These are phyloP conservation scores for Talinum fruticosum DNA, from an alignment of 148 eudicot species.

Conservation along the genomic window DNA sequence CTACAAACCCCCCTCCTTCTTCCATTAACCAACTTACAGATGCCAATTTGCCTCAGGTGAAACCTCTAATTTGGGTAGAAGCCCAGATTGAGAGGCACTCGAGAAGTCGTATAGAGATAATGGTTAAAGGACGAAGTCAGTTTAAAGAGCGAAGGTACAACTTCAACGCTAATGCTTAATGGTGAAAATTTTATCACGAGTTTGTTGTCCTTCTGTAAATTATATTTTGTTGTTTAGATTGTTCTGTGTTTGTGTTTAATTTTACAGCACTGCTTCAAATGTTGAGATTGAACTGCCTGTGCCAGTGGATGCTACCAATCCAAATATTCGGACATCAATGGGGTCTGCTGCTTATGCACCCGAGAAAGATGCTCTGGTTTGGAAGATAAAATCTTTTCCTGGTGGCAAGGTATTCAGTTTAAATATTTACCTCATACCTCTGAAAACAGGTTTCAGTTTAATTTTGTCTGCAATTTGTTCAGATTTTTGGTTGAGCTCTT, in stretches of 20 bases:
- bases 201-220: background rate
- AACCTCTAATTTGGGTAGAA: conserved; percentile 98
- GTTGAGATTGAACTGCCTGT: conserved; percentile 97
- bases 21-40: background rate
- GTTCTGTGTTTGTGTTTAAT: conserved; percentile 7
- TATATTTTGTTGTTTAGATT: background rate
- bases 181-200: conserved; percentile 1
- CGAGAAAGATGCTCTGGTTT: conserved; percentile 79
- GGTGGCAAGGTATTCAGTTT: conserved; percentile 73
- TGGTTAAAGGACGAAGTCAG: conserved; percentile 84
- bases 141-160: conserved; percentile 91
- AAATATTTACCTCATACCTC: background rate
- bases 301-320: conserved; percentile 84
- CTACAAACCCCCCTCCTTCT: background rate
- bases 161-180: background rate
- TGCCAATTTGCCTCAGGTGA: conserved; percentile 52
- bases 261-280: conserved; percentile 84
- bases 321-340: conserved; percentile 90
- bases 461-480: conserved; percentile 2
- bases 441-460: background rate
- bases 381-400: conserved; percentile 98
- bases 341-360: conserved; percentile 97
- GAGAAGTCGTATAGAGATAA: conserved; percentile 90
- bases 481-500: background rate
- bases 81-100: conserved; percentile 94